Percentiles rank a stretch among this genome's conserved stretches.
phyloP scores from a whole-genome alignment of 768 basidiomycete species.

The Arthromyces matolae region DNA sequence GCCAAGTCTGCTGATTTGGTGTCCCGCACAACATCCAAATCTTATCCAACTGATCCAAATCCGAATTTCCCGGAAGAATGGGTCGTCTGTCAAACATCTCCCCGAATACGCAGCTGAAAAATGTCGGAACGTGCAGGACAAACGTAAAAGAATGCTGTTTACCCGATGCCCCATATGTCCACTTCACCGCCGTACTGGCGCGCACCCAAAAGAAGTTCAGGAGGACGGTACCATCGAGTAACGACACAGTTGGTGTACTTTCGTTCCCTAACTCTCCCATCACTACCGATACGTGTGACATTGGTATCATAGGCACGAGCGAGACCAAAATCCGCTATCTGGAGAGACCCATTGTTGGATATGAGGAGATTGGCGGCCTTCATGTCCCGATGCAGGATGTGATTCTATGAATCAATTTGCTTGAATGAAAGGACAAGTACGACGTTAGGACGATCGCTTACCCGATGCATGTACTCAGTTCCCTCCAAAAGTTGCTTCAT shows the following conservation, averaged over 20 bases:
- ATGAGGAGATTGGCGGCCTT: constrained; percentile 97
- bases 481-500: constrained; percentile 97
- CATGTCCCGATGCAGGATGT: constrained; percentile 97
- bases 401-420: constrained; percentile 56
- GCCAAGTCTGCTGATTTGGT: constrained; percentile 80
- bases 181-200: constrained; percentile 89
- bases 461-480: constrained; percentile 92
- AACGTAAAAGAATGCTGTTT: constrained; percentile 23
- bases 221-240: constrained; percentile 92
- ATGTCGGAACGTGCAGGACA: neutral
- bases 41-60: constrained; percentile 87
- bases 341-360: constrained; percentile 76
- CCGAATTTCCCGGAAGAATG: constrained; percentile 82
- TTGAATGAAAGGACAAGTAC: neutral
- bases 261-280: constrained; percentile 47
- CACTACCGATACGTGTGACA: constrained; percentile 34
- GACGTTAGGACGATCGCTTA: constrained; percentile 34
- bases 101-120: constrained; percentile 84
- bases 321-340: constrained; percentile 94
- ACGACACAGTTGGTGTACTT: constrained; percentile 96
- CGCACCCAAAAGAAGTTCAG: constrained; percentile 87
- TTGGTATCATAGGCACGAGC: constrained; percentile 74
- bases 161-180: constrained; percentile 98
- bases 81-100: constrained; percentile 92
- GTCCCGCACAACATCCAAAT: constrained; percentile 91